Base-by-base conservation (phyloP, 1,284 basidiomycete genomes). In the Hymenochaete sp. region DNA sequence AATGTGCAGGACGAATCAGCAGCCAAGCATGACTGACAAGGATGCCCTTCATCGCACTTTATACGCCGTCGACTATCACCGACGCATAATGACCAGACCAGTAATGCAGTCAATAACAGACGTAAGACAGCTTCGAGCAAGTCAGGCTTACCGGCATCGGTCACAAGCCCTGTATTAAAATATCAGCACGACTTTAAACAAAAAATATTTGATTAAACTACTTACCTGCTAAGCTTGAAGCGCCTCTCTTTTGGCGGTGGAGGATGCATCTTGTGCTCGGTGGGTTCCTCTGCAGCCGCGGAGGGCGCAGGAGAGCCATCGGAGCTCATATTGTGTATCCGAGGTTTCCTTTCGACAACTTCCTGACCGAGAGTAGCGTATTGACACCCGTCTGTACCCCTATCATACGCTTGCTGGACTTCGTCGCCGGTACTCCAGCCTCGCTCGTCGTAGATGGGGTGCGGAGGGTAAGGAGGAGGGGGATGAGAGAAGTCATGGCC, bases 41-140 rank as follows among this genome's bases (percentile, higher is more conserved):
- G 85, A 55, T 86, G 83, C 0, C 84, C 85, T 59, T 88, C 85
- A 55, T 88, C 85, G 59, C 84, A 88, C 56, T 85, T 84, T 59
- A 87, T 88, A 55, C 84, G 67, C 56, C 83, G 68, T 47, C 83
- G 79, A 26, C 84, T 85, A 55, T 33, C n/a, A 39, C 16, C 25
- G 16, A 44, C 36, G 25, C 22, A 10, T 10, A 10, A 27, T 24
- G 6, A 35, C 47, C n/a, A 51, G 50, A 19, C 24, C 32, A 26
- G 28, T 18, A 16, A 10, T 25, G 13, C 31, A 9, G 8, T 46
- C 21, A 42, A 32, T 42, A 13, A 26, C 47, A 47, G 25, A 26
- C 18, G 52, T 22, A 36, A 24, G 32, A 14, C 24, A 16, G 26
- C 45, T n/a, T n/a, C n/a, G n/a, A n/a, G n/a, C n/a, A n/a, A n/a